Conservation (phyloP, 768 basidiomycete species). For the Rhodosporidiobolus odoratus region DNA sequence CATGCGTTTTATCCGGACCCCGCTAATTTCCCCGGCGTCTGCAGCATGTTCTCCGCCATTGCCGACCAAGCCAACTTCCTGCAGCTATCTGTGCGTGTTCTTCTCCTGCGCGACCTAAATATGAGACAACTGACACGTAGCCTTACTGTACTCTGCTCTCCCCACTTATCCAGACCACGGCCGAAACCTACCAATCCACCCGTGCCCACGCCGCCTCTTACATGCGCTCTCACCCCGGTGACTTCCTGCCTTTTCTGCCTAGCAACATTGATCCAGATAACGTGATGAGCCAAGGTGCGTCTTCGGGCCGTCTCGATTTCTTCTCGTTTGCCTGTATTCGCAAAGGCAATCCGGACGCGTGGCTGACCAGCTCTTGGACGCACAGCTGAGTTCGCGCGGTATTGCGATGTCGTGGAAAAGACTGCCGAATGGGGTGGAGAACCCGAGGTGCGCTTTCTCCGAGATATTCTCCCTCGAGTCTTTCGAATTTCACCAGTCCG, state of each 20-base stretch:
- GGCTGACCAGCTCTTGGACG: too few relatives aligned
- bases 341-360: too few relatives aligned
- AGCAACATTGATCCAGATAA: constrained; percentile 58
- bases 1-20: neutral
- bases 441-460: constrained; percentile 58
- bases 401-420: constrained; percentile 70
- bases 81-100: constrained; percentile 53
- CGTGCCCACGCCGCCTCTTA: constrained; percentile 71
- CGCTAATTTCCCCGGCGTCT: too few relatives aligned
- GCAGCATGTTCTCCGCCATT: constrained; percentile 73
- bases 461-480: neutral
- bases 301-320: too few relatives aligned
- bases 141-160: neutral
- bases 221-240: constrained; percentile 73
- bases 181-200: constrained; percentile 59
- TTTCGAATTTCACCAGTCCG: too few relatives aligned
- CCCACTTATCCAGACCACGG: neutral
- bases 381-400: constrained; percentile 51
- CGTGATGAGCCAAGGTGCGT: constrained; percentile 56
- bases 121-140: neutral
- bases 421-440: constrained; percentile 97
- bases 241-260: constrained; percentile 88
- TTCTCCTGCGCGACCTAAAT: neutral
- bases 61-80: constrained; percentile 84
- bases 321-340: neutral